These are phyloP conservation scores for Glycyrrhiza uralensis DNA, from an alignment of 306 rosid genomes.

Conservation along the genomic window DNA sequence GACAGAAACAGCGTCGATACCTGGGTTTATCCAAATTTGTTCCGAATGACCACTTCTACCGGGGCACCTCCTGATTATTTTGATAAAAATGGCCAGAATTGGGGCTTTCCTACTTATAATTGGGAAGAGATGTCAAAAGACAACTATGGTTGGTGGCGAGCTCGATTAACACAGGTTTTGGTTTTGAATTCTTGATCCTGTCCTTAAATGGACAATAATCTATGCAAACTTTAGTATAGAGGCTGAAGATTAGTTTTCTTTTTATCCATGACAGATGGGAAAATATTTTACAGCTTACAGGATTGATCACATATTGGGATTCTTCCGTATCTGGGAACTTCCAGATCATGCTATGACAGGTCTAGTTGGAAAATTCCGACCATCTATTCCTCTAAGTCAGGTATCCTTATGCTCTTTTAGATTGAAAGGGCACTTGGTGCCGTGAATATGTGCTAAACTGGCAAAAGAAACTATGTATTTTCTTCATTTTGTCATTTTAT, in stretches of 20 bases:
- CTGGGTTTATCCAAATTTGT: constrained; percentile 88
- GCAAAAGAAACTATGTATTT: neutral
- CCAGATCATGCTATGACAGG: constrained; percentile 92
- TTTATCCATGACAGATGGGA: constrained; percentile 73
- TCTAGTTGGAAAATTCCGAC: constrained; percentile 88
- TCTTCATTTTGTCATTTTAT: constrained; percentile 7
- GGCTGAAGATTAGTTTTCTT: constrained; percentile 28
- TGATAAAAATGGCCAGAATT: constrained; percentile 98
- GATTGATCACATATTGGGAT: constrained; percentile 94
- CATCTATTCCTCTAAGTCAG: constrained; percentile 93
- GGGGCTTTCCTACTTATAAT: constrained; percentile 99
- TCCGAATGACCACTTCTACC: constrained; percentile 93
- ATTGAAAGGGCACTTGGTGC: constrained; percentile 2
- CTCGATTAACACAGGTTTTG: constrained; percentile 89
- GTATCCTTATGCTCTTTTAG: constrained; percentile 37
- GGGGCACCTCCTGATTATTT: constrained; percentile 99
- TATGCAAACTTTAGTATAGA: constrained; percentile 7
- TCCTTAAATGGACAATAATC: neutral
- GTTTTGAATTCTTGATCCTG: constrained; percentile 16
- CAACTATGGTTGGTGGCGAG: constrained; percentile 94
- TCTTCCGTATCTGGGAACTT: constrained; percentile 98
- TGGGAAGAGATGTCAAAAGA: constrained; percentile 99
- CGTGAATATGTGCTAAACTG: neutral
- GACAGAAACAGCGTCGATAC: constrained; percentile 96
- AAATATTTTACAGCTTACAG: constrained; percentile 96